phyloP scores from a whole-genome alignment of 306 rosid species.

The Macrotyloma uniflorum region DNA sequence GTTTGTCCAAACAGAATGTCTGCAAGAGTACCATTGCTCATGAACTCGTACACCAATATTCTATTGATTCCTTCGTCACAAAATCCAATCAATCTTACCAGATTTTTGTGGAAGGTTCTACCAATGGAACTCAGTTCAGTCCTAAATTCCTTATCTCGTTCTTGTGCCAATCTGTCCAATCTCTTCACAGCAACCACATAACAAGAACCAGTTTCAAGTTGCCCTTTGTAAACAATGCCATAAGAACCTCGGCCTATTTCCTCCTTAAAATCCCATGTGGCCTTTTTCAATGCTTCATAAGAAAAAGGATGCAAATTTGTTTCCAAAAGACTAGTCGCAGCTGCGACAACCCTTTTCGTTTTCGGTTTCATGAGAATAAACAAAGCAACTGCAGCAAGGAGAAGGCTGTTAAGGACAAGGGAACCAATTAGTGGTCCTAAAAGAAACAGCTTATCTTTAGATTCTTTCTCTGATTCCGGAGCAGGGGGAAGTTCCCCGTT shows the following conservation, averaged over 20 bases:
- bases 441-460: conserved; percentile 9
- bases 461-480: not conserved
- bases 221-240: conserved; percentile 55
- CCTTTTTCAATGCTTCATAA: conserved; percentile 41
- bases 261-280: conserved; percentile 42
- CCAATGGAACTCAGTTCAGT: conserved; percentile 50
- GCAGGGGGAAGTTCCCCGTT: not conserved
- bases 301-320: conserved; percentile 43
- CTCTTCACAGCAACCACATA: conserved; percentile 45
- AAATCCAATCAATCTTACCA: conserved; percentile 51
- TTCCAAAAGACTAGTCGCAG: conserved; percentile 29
- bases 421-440: conserved; percentile 43
- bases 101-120: conserved; percentile 50
- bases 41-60: conserved; percentile 47
- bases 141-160: conserved; percentile 50
- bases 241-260: conserved; percentile 53
- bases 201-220: conserved; percentile 12
- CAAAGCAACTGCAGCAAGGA: conserved; percentile 27
- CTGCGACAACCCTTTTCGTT: conserved; percentile 17
- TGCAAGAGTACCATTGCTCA: conserved; percentile 47
- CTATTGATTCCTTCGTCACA: conserved; percentile 53
- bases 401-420: conserved; percentile 21
- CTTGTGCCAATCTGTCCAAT: conserved; percentile 48
- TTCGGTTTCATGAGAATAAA: conserved; percentile 17
- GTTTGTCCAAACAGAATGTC: conserved; percentile 36